Percentiles rank a stretch among this genome's conserved stretches.
Evolutionary conservation across 352 stramenopile genomes (phyloP).

Genomic region (Pythium pyrilobum): DNA sequence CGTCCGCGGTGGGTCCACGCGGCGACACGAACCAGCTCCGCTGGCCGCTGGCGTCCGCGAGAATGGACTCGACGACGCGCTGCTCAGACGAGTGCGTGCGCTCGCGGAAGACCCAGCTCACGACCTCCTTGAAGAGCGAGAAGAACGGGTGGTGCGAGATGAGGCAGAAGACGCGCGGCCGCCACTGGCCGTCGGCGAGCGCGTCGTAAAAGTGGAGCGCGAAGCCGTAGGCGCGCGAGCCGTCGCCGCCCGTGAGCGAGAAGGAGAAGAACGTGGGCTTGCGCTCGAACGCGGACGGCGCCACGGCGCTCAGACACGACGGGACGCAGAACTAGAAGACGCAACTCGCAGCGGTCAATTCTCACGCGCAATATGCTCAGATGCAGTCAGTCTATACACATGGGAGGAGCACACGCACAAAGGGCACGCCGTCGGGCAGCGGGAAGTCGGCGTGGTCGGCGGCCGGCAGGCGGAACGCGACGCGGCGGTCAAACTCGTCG

Average conservation of each 20-base stretch:
- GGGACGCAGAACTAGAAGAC: slow-evolving; percentile 64
- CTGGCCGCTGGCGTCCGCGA: slow-evolving; percentile 37
- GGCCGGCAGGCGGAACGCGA: slow-evolving; percentile 38
- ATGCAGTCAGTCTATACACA: neutral
- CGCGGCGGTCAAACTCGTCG: slow-evolving; percentile 38
- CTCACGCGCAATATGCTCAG: neutral
- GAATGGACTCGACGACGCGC: slow-evolving; percentile 33
- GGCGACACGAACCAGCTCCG: slow-evolving; percentile 61
- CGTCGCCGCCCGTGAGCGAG: slow-evolving; percentile 68
- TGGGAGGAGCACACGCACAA: slow-evolving; percentile 27
- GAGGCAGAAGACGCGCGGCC: slow-evolving; percentile 59
- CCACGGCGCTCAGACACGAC: slow-evolving; percentile 34
- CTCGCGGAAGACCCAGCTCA: slow-evolving; percentile 63
- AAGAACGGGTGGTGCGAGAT: slow-evolving; percentile 82
- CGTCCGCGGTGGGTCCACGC: neutral
- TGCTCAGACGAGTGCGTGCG: slow-evolving; percentile 27
- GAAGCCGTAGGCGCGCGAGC: slow-evolving; percentile 64
- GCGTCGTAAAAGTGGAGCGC: slow-evolving; percentile 56
- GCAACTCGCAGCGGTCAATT: neutral
- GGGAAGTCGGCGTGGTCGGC: slow-evolving; percentile 54
- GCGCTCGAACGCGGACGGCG: slow-evolving; percentile 47
- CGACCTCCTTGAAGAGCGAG: slow-evolving; percentile 72
- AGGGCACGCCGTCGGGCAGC: slow-evolving; percentile 60
- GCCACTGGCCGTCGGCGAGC: slow-evolving; percentile 26
- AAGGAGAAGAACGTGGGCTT: slow-evolving; percentile 79